phyloP scores from a whole-genome alignment of 2,329 filamentous ascomycete species.

The Rhynchosporium graminicola region DNA sequence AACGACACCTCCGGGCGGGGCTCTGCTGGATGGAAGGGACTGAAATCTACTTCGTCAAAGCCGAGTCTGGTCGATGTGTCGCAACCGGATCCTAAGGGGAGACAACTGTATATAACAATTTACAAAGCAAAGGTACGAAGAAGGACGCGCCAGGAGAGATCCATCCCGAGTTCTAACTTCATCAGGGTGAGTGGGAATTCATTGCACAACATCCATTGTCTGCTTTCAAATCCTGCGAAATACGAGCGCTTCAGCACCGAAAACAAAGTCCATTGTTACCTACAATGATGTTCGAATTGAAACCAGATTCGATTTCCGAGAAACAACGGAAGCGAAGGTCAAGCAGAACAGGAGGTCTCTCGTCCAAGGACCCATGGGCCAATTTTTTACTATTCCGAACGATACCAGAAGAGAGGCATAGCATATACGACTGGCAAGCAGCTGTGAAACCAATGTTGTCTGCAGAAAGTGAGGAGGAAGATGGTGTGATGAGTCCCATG shows the following conservation, averaged over 20 bases:
- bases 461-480: slow-evolving; percentile 29
- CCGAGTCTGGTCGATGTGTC: slow-evolving; percentile 37
- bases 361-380: slow-evolving; percentile 37
- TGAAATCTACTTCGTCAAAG: slow-evolving; percentile 33
- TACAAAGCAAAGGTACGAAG: slow-evolving; percentile 42
- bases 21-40: slow-evolving; percentile 27
- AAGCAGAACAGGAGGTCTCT: slow-evolving; percentile 59
- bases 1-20: slow-evolving; percentile 19
- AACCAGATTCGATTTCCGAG: slow-evolving; percentile 53
- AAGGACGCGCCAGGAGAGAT: background rate
- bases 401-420: slow-evolving; percentile 52
- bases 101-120: slow-evolving; percentile 38
- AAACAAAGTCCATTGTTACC: slow-evolving; percentile 62
- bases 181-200: slow-evolving; percentile 41
- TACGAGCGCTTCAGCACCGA: slow-evolving; percentile 60
- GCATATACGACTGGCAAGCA: slow-evolving; percentile 59
- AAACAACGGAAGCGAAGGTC: slow-evolving; percentile 65
- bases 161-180: slow-evolving; percentile 8
- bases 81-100: slow-evolving; percentile 22
- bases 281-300: slow-evolving; percentile 58
- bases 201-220: slow-evolving; percentile 39
- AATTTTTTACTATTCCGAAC: slow-evolving; percentile 58
- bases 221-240: slow-evolving; percentile 39
- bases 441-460: slow-evolving; percentile 43
- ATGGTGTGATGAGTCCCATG: slow-evolving; percentile 33